A percentile compares a stretch with the other conserved stretches of the same genome.
These are phyloP conservation scores for Candida pseudoviswanathii DNA, from an alignment of 1,139 yeast genomes.

Conservation along the genomic window DNA sequence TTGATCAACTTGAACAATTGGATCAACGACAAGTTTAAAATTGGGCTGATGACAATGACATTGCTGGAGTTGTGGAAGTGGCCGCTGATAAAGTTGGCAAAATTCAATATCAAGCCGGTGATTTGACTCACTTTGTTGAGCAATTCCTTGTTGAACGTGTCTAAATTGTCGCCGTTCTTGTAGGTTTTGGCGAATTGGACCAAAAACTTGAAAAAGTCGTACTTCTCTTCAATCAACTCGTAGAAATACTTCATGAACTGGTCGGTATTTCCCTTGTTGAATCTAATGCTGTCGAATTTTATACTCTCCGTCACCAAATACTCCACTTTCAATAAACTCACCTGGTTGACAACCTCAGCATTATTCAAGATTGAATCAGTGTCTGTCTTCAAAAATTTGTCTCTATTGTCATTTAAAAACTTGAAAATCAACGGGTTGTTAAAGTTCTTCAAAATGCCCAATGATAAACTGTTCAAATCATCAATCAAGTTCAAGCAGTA, in stretches of 20 bases:
- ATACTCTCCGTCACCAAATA: slow-evolving; percentile 14
- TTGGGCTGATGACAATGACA: slow-evolving; percentile 29
- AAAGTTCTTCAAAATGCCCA: slow-evolving; percentile 53
- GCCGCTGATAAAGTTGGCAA: slow-evolving; percentile 28
- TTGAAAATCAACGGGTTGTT: slow-evolving; percentile 20
- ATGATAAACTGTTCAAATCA: slow-evolving; percentile 54
- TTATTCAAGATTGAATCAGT: slow-evolving; percentile 8
- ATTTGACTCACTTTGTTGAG: slow-evolving; percentile 33
- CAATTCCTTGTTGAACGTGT: slow-evolving; percentile 19
- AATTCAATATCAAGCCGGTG: slow-evolving; percentile 37
- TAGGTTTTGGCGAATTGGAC: slow-evolving; percentile 1
- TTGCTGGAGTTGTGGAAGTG: slow-evolving; percentile 10
- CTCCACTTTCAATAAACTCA: slow-evolving; percentile 20
- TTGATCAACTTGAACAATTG: slow-evolving; percentile 41
- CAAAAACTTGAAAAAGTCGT: slow-evolving; percentile 12
- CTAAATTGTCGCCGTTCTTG: background rate
- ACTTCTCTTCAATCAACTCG: slow-evolving; percentile 23
- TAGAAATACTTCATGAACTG: slow-evolving; percentile 11
- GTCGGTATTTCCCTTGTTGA: background rate
- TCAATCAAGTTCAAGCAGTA: slow-evolving; percentile 54
- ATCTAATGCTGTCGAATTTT: slow-evolving; percentile 4
- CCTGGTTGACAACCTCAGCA: slow-evolving; percentile 17
- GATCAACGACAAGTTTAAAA: slow-evolving; percentile 35
- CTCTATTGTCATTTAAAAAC: slow-evolving; percentile 17
- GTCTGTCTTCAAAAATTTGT: slow-evolving; percentile 9